Evolutionary conservation across 1,139 yeast genomes (phyloP), one percentile per base, ranked within the genome.

Genomic region (Suhomyces guaymorum): DNA sequence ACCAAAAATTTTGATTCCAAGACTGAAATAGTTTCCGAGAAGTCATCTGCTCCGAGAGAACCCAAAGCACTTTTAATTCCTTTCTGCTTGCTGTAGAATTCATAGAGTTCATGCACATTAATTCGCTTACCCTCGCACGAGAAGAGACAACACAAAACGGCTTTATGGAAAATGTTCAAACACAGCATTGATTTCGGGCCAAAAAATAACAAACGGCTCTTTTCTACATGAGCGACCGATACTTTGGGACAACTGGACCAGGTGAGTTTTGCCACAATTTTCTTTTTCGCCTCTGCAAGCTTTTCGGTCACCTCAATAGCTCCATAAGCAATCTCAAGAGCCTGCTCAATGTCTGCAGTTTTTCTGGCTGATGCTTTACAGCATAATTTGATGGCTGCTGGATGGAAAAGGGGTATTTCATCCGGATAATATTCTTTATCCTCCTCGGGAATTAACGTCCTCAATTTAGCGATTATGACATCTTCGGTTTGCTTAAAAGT

Each of bases 291-390:
- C 45, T 37, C 52, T 29, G 30, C 52, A 35, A 37, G 37, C 26
- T 52, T 46, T 55, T 90, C 97, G 2, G 82, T 79, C 30, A 82
- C 46, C 51, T 90, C 97, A 25, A 92, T 73, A 13, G 95, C 77
- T 42, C 80, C 75, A 49, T 85, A 77, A 48, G 94, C 75, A n/a
- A 92, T 76, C 57, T 92, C 98, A 57, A 92, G 87, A 1, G 96
- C 90, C 54, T 84, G 87, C 43, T 98, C 73, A 41, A 92, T 66
- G 61, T 92, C 98, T 33, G 98, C 98, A 1, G 96, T 86, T 44
- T 82, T 80, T 8, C 90, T 80, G 1, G 97, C 90, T 9, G 94
- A 77, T 55, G 88, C 90, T 47, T 82, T 82, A 18, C 96, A 80
- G 56, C 96, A 88, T 39, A 90, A 71, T 47, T 78, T 82, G 29